Conservation (phyloP, 202 grass and related monocot genomes). For the Brachypodium distachyon region DNA sequence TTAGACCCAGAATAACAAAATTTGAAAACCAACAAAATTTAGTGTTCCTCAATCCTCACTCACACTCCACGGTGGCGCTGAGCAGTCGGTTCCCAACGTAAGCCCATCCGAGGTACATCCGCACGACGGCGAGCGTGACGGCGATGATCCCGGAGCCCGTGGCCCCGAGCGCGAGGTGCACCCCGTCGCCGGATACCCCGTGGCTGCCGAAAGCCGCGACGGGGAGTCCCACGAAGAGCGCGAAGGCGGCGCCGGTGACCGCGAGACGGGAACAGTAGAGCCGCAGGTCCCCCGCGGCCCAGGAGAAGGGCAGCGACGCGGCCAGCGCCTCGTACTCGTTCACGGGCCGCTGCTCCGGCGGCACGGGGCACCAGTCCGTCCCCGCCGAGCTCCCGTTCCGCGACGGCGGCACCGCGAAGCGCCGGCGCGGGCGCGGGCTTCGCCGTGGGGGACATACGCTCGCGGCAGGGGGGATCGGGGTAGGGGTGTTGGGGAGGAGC, state of each 20-base stretch:
- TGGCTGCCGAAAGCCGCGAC: conserved; percentile 64
- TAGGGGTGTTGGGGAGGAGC: conserved; percentile 14
- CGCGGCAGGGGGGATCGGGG: not conserved
- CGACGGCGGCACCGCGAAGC: conserved; percentile 34
- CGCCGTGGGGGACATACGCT: not conserved
- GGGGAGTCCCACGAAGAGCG: conserved; percentile 73
- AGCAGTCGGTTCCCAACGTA: conserved; percentile 91
- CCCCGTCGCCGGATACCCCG: conserved; percentile 22
- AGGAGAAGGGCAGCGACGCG: conserved; percentile 68
- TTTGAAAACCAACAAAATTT: not conserved
- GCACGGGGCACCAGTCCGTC: conserved; percentile 85
- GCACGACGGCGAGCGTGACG: conserved; percentile 69
- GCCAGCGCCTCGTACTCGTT: conserved; percentile 90
- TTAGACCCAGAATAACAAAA: not conserved
- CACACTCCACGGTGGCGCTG: conserved; percentile 95
- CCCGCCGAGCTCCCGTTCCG: conserved; percentile 75
- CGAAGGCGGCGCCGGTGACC: conserved; percentile 43
- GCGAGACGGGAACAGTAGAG: conserved; percentile 73
- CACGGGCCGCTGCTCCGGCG: conserved; percentile 76
- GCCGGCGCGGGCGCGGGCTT: not conserved
- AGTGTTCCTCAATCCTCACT: no score
- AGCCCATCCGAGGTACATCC: conserved; percentile 97
- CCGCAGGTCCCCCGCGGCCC: conserved; percentile 56
- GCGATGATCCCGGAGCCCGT: conserved; percentile 65
- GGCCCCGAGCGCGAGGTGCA: conserved; percentile 62